phyloP scores from a whole-genome alignment of 2,329 filamentous ascomycete genomes.

The Xylaria sp. region DNA sequence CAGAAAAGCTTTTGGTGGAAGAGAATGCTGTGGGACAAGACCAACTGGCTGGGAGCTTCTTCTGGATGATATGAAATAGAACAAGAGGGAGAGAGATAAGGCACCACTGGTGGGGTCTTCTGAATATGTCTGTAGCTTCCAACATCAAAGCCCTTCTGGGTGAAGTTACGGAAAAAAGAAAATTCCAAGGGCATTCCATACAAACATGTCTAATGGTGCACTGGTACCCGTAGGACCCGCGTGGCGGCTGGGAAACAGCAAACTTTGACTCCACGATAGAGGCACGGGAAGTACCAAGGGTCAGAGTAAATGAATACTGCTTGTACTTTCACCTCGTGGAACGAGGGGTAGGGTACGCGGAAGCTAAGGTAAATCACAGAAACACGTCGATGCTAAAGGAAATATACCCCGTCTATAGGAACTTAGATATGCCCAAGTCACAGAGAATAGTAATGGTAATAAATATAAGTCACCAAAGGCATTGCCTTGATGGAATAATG shows the following conservation, averaged over 20 bases:
- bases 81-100: background rate
- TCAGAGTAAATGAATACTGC: too few relatives aligned
- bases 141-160: background rate
- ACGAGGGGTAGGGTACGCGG: too few relatives aligned
- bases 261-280: slow-evolving; percentile 13
- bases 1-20: too few relatives aligned
- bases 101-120: background rate
- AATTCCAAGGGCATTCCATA: background rate
- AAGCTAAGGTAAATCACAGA: too few relatives aligned
- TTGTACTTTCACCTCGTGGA: too few relatives aligned
- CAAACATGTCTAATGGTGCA: background rate
- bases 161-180: background rate
- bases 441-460: too few relatives aligned
- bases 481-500: too few relatives aligned
- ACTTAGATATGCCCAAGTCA: too few relatives aligned
- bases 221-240: background rate
- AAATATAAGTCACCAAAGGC: too few relatives aligned
- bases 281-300: too few relatives aligned
- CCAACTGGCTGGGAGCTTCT: background rate
- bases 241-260: slow-evolving; percentile 6
- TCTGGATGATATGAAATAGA: background rate
- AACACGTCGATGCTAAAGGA: too few relatives aligned
- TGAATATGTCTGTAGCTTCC: background rate
- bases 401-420: too few relatives aligned
- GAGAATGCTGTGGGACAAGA: background rate